phyloP scores from a whole-genome alignment of 495 filamentous ascomycete genomes.

The Viridothelium virens region DNA sequence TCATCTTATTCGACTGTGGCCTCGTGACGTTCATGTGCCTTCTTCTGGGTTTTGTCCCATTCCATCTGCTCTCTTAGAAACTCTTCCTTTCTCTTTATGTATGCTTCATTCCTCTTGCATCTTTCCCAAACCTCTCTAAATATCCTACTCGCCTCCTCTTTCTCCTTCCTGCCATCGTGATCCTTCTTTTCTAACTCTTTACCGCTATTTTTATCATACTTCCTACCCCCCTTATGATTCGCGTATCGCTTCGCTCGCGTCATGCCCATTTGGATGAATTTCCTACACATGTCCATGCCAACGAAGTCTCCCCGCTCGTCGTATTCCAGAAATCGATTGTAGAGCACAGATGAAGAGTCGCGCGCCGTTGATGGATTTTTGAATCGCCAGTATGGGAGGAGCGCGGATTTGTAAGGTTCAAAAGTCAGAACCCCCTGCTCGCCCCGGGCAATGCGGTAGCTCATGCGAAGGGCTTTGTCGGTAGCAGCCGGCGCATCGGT shows the following conservation, averaged over 20 bases:
- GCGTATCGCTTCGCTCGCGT: constrained; percentile 45
- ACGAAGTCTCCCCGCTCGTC: constrained; percentile 42
- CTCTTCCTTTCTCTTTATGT: constrained; percentile 35
- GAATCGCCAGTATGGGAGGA: constrained; percentile 48
- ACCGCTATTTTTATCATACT: constrained; percentile 35
- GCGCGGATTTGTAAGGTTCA: constrained; percentile 47
- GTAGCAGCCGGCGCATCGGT: constrained; percentile 19
- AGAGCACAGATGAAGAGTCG: constrained; percentile 35
- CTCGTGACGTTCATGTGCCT: neutral
- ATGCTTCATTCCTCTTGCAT: constrained; percentile 37
- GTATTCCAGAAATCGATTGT: constrained; percentile 37
- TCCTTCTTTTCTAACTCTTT: constrained; percentile 25
- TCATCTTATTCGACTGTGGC: neutral
- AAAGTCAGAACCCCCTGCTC: constrained; percentile 48
- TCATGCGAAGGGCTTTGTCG: constrained; percentile 32
- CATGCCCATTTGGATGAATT: constrained; percentile 52
- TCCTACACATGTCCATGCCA: constrained; percentile 47
- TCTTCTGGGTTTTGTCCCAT: constrained; percentile 31
- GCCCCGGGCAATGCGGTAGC: constrained; percentile 46
- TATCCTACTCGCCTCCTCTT: constrained; percentile 30
- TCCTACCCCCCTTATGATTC: constrained; percentile 44
- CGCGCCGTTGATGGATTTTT: constrained; percentile 38
- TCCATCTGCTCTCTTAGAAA: constrained; percentile 38
- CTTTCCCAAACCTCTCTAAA: constrained; percentile 40
- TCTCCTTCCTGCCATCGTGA: constrained; percentile 30